phyloP scores from a whole-genome alignment of 371 early-diverging fungal species.

The Syncephalastrum contaminatum region DNA sequence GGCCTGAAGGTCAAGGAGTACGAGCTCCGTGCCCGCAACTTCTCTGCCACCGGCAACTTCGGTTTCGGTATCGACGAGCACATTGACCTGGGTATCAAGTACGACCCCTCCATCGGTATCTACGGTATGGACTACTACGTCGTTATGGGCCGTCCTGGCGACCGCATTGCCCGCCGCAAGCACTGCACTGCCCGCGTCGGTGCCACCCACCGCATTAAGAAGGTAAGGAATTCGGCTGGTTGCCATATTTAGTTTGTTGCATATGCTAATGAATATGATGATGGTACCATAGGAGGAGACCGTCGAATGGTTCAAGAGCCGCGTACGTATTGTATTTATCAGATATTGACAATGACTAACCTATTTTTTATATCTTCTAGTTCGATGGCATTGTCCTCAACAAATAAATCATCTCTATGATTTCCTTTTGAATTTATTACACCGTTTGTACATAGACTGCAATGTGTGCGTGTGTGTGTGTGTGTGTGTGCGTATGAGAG shows the following conservation, averaged over 20 bases:
- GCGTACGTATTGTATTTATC: slow-evolving; percentile 37
- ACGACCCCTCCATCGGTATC: slow-evolving; percentile 99
- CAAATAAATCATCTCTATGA: slow-evolving; percentile 59
- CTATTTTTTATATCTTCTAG: slow-evolving; percentile 24
- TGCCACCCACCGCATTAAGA: slow-evolving; percentile 91
- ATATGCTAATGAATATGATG: not conserved
- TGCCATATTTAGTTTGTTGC: not conserved
- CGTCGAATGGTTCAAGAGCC: slow-evolving; percentile 85
- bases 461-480: too few species aligned
- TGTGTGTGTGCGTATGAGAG: too few species aligned
- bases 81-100: slow-evolving; percentile 99
- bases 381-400: slow-evolving; percentile 88
- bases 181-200: slow-evolving; percentile 88
- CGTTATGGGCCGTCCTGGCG: slow-evolving; percentile 98
- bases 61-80: slow-evolving; percentile 99
- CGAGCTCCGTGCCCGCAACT: slow-evolving; percentile 95
- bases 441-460: too few species aligned
- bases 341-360: not conserved
- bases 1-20: slow-evolving; percentile 99
- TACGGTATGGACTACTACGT: slow-evolving; percentile 99
- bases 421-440: too few species aligned
- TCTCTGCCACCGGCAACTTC: slow-evolving; percentile 98
- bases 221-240: slow-evolving; percentile 42
- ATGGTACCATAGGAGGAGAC: slow-evolving; percentile 58
- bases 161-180: slow-evolving; percentile 97